Base-by-base conservation (phyloP, 1,284 basidiomycete species). In the Puccinia novopanici region DNA sequence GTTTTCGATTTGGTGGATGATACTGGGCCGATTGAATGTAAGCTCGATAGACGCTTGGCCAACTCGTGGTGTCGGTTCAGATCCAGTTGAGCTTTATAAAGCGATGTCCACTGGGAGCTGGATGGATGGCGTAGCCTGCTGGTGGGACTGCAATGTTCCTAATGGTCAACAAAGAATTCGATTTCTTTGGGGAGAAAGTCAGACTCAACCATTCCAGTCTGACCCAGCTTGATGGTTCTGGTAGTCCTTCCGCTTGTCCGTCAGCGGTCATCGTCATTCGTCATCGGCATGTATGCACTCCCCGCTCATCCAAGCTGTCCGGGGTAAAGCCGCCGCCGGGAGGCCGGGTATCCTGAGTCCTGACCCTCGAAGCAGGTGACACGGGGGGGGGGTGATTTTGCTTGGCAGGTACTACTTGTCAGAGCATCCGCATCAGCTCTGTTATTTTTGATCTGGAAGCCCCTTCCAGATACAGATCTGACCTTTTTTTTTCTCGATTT, bases 61-160 rank as follows among this genome's bases (percentile, higher is more conserved):
- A 71, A 15, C 15, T 54, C 48, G 10, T 13, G 24, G 50, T 71
- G 68, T 34, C 48, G 45, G 17, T 34, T 27, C 1, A 3, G 40
- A 6, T 67, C 63, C 0, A 71, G n/a, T 71, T 34, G 8, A 37
- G 68, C 52, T 54, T n/a, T 52, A 19, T 52, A 71, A n/a, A 71
- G 52, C 24, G 68, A 52, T 24, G 68, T 71, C 48, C 68, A 71
- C n/a, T 71, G 68, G 3, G 50, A 71, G 52, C 24, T 24, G 10
- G 48, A 30, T 34, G 17, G 68, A 55, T 55, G 45, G 22, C 22
- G 22, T 15, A 54, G 22, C 8, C 5, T 17, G 22, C 22, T 54
- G 22, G 52, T 22, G 6, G 13, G 52, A 22, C 22, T 54, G 0
- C 22, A 17, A 22, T 0, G 0, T 54, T 19, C 22, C 1, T n/a